These are phyloP conservation scores for Ogataea pilisensis DNA, from an alignment of 805 yeast species.

Conservation along the genomic window DNA sequence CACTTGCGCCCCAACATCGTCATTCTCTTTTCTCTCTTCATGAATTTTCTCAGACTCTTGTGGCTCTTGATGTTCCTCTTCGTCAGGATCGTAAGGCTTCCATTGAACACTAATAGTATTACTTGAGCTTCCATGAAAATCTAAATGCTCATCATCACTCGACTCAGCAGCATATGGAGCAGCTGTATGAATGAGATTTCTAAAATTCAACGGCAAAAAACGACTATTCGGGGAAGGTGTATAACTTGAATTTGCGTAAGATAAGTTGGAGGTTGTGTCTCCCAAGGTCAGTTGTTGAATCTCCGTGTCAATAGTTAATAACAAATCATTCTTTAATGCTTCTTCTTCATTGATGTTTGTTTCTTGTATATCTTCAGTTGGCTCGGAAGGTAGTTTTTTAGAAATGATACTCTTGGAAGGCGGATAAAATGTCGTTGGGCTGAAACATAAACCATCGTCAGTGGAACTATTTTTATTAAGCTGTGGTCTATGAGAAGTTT, in stretches of 20 bases:
- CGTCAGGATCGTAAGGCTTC: slow-evolving; percentile 8
- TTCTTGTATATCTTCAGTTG: neutral
- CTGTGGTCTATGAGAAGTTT: neutral
- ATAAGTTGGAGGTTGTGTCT: neutral
- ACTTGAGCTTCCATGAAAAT: slow-evolving; percentile 4
- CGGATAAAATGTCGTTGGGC: neutral
- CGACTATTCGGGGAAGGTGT: neutral
- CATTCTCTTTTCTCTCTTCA: too few species aligned
- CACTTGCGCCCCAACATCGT: too few species aligned
- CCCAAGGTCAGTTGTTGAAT: slow-evolving; percentile 4
- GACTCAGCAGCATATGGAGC: neutral
- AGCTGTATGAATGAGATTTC: neutral
- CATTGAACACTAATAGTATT: slow-evolving; percentile 6
- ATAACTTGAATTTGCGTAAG: neutral
- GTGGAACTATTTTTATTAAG: neutral
- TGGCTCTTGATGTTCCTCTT: neutral
- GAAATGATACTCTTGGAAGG: neutral
- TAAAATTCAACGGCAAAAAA: neutral
- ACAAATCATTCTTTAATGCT: neutral
- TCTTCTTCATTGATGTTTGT: neutral
- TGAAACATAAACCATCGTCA: slow-evolving; percentile 1
- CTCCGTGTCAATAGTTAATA: slow-evolving; percentile 8
- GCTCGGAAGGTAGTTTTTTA: neutral
- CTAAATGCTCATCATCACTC: slow-evolving; percentile 4
- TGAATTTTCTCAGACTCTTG: neutral